These are phyloP conservation scores for Bruguiera parviflora DNA, from an alignment of 345 rosid species.

Conservation along the genomic window DNA sequence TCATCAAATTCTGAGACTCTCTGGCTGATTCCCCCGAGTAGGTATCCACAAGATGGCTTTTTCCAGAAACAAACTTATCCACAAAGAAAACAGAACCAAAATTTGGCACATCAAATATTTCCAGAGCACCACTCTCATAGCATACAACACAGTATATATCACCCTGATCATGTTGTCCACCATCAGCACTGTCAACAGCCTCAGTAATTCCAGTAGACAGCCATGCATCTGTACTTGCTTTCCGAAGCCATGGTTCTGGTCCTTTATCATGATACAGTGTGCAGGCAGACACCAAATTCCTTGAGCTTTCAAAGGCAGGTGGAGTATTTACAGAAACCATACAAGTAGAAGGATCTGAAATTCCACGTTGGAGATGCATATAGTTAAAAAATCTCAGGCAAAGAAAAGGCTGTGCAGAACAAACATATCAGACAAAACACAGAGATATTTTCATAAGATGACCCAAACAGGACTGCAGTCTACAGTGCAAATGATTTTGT, in stretches of 20 bases:
- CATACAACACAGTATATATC: conserved; percentile 90
- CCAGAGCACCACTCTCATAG: conserved; percentile 76
- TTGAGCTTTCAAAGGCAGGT: conserved; percentile 59
- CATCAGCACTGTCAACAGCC: conserved; percentile 82
- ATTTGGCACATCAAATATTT: conserved; percentile 89
- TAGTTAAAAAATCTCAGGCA: conserved; percentile 18
- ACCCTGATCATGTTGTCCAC: conserved; percentile 80
- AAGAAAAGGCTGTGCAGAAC: background rate
- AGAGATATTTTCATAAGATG: background rate
- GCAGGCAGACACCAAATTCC: conserved; percentile 69
- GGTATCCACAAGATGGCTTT: conserved; percentile 66
- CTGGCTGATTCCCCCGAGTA: conserved; percentile 39
- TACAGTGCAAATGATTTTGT: background rate
- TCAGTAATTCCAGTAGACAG: conserved; percentile 84
- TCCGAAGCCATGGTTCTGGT: conserved; percentile 93
- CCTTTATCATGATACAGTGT: conserved; percentile 92
- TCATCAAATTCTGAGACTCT: conserved; percentile 38
- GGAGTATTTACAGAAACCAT: conserved; percentile 68
- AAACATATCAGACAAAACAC: background rate
- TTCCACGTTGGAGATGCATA: conserved; percentile 24
- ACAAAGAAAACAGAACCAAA: conserved; percentile 78
- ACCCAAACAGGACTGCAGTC: background rate
- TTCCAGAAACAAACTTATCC: conserved; percentile 82
- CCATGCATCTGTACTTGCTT: conserved; percentile 97
- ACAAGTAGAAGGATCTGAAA: conserved; percentile 84